Base-by-base conservation (phyloP, 2,329 filamentous ascomycete genomes). In the Cladosporium phlei region DNA sequence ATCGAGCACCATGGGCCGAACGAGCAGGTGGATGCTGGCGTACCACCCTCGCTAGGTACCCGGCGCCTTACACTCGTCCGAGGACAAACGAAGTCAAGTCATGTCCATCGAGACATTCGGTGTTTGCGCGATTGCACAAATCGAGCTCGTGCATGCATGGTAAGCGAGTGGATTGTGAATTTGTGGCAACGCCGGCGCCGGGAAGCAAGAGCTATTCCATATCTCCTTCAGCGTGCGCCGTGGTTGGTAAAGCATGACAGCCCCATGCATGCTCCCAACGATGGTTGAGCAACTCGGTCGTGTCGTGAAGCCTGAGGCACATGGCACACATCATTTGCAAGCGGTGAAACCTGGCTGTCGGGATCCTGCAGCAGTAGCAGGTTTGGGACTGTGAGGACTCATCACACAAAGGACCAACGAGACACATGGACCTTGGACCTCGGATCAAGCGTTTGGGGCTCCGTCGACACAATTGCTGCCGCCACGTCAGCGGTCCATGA, bases 301-400 rank as follows among this genome's bases (percentile, higher is more conserved):
- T 37, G 32, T 28, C 17, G 42, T 45, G 42, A 11, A 45, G 42
- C 42, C 32, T 29, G 8, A 45, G 42, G 42, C 42, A 45, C 42
- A 45, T 45, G 42, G 42, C 42, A 30, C 42, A 45, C 42, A 19
- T 21, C 38, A 5, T 8, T 8, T 17, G 24, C n/a, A 9, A 19
- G 22, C 24, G 16, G 42, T 45, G 32, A 14, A 12, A 45, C 42
- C 42, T 45, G 32, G 42, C 42, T 34, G 32, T 45, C 42, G 42
- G 42, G 42, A 25, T 34, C 30, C 22, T 35, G 42, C 42, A 35
- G 42, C 9, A 17, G n/a, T 22, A 11, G 21, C 16, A 17, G 19
- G 20, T 44, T 44, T 33, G 30, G 30, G 40, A 34, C 5, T 14
- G 16, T 32, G 20, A n/a, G n/a, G n/a, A n/a, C n/a, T n/a, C 11